A percentile compares a stretch with the other conserved stretches of the same genome.
These are phyloP conservation scores for Achaetomiella virescens DNA, from an alignment of 495 filamentous ascomycete species.

Conservation along the genomic window DNA sequence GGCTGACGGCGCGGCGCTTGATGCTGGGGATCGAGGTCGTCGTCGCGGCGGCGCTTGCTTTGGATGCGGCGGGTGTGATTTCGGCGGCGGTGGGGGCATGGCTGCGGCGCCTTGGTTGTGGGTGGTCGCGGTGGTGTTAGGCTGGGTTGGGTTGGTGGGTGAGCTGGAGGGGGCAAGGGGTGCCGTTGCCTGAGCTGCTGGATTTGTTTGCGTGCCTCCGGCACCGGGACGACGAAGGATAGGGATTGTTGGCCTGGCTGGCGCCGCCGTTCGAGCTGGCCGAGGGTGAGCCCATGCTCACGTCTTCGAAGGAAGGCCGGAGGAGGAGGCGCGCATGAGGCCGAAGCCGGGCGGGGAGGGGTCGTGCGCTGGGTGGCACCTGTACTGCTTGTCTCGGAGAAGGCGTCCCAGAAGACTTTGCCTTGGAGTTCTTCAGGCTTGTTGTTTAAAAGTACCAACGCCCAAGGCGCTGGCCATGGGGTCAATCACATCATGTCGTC, in stretches of 20 bases:
- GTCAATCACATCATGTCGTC: constrained; percentile 55
- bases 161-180: constrained; percentile 10
- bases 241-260: constrained; percentile 20
- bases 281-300: constrained; percentile 68
- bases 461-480: constrained; percentile 33
- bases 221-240: constrained; percentile 12
- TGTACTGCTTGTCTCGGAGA: constrained; percentile 50
- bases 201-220: constrained; percentile 13
- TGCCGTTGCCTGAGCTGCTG: constrained; percentile 26
- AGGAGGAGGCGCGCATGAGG: constrained; percentile 50
- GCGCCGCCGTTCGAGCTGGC: constrained; percentile 27
- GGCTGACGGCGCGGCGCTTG: constrained; percentile 90
- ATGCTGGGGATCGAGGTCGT: constrained; percentile 85
- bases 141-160: constrained; percentile 10
- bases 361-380: constrained; percentile 52
- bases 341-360: constrained; percentile 55
- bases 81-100: constrained; percentile 51
- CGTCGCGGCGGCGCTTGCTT: constrained; percentile 67
- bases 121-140: constrained; percentile 15
- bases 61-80: constrained; percentile 58
- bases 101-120: constrained; percentile 21
- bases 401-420: constrained; percentile 72
- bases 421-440: constrained; percentile 67
- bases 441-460: constrained; percentile 62
- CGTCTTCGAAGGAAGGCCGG: constrained; percentile 63